Evolutionary conservation across 139 green algal species (phyloP), one percentile per base, ranked within the genome.

Genomic region (Mychonastes homosphaera): DNA sequence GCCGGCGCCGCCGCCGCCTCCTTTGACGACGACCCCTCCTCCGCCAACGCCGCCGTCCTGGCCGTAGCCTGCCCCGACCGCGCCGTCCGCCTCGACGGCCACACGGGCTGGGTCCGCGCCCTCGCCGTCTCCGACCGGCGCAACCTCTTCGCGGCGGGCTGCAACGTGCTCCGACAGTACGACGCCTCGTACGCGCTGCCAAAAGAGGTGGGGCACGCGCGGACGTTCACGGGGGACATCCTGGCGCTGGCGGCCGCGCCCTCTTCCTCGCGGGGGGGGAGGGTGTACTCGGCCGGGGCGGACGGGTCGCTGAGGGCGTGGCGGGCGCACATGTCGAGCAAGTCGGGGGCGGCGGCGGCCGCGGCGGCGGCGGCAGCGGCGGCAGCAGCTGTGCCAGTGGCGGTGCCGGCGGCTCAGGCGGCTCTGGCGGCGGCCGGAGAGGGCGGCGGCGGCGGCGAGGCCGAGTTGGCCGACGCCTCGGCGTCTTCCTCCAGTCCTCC

Each of bases 211-310:
- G 33, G 51, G 24, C 63, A 60, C 3, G 62, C 72, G 43, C 70
- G 51, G 28, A 30, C 84, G 19, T 75, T 81, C 41, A 82, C 63
- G 18, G 83, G 83, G 3, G 83, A 90, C 71, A 90, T 90, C 62
- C 64, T 85, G 38, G 64, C 56, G 6, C 65, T 89, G 2, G 70
- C 64, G 18, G 71, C 73, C 2, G 38, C 32, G n/a, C n/a, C n/a
- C n/a, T n/a, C n/a, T n/a, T n/a, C n/a, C n/a, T n/a, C n/a, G n/a
- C n/a, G n/a, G n/a, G 61, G 63, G 29, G 56, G 63, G 32, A 43
- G 26, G 18, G 64, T 90, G 10, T 90, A 77, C 61, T 75, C 77
- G 1, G 71, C 62, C 19, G 75, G 65, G 4, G 69, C 79, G 1
- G 80, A 89, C 49, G 83, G 83, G 36, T 65, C 59, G 4, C 58